These are phyloP conservation scores for Cucurbita moschata DNA, from an alignment of 306 rosid genomes.

Conservation along the genomic window DNA sequence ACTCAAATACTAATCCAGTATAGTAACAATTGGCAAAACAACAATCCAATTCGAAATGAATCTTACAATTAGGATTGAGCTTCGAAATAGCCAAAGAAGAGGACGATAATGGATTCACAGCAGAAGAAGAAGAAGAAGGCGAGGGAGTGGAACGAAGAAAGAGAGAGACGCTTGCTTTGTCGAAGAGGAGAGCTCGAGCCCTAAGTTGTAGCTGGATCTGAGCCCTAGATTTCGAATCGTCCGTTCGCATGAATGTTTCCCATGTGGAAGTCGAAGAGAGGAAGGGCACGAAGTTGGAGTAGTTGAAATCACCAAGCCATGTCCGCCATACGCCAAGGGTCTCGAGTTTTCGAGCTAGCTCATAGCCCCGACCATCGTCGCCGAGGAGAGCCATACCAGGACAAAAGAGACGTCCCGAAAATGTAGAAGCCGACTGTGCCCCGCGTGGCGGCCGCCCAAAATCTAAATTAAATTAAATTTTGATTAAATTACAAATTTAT, in stretches of 20 bases:
- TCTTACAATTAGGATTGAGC: slow-evolving; percentile 53
- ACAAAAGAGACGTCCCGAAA: not conserved
- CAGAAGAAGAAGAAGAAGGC: slow-evolving; percentile 17
- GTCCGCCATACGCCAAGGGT: slow-evolving; percentile 51
- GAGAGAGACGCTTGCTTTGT: slow-evolving; percentile 64
- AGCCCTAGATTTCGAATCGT: slow-evolving; percentile 57
- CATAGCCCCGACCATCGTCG: slow-evolving; percentile 78
- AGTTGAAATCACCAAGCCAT: slow-evolving; percentile 70
- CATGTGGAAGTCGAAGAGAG: slow-evolving; percentile 64
- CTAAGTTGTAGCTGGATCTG: slow-evolving; percentile 71
- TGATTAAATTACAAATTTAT: too few relatives aligned
- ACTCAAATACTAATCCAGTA: not conserved
- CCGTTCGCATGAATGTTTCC: slow-evolving; percentile 59
- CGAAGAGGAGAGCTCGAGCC: slow-evolving; percentile 88
- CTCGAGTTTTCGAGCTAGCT: slow-evolving; percentile 64
- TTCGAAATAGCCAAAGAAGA: slow-evolving; percentile 30
- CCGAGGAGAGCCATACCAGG: slow-evolving; percentile 59
- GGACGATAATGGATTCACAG: not conserved
- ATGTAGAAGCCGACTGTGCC: not conserved
- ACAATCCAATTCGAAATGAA: not conserved
- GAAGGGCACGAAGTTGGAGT: slow-evolving; percentile 40
- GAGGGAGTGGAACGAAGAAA: slow-evolving; percentile 30
- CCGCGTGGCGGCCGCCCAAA: not conserved
- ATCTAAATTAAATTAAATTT: not conserved
- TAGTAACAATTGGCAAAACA: not conserved